Conservation (phyloP, 495 filamentous ascomycete genomes). For the Penicillium canariense region DNA sequence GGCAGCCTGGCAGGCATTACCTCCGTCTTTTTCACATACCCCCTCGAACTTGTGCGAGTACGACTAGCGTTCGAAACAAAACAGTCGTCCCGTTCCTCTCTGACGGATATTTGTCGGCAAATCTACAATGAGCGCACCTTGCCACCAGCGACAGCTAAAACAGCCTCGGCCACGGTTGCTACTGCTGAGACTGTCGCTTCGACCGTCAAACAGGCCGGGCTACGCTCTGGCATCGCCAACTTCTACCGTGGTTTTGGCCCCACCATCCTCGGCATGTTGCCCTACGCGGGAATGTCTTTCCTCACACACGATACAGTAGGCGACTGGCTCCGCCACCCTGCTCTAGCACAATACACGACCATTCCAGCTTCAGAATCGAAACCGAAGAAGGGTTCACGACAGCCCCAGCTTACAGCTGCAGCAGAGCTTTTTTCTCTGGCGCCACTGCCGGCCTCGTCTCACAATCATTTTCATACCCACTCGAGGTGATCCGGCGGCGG, state of each 20-base stretch:
- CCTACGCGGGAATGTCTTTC: conserved; percentile 97
- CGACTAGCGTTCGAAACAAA: conserved; percentile 93
- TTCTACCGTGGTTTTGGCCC: conserved; percentile 94
- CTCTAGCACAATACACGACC: conserved; percentile 66
- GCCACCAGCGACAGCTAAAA: conserved; percentile 27
- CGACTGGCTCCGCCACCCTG: conserved; percentile 70
- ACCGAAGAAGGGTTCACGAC: conserved; percentile 27
- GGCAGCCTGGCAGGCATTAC: conserved; percentile 83
- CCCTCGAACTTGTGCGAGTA: conserved; percentile 87
- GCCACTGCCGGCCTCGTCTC: conserved; percentile 83
- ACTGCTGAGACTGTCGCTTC: conserved; percentile 38
- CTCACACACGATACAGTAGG: conserved; percentile 86
- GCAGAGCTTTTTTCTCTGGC: conserved; percentile 82
- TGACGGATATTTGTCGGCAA: conserved; percentile 69
- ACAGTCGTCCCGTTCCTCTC: conserved; percentile 58
- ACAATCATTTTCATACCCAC: conserved; percentile 87
- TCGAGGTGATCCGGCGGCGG: conserved; percentile 85
- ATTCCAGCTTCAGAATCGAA: conserved; percentile 40
- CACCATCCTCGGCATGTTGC: conserved; percentile 89
- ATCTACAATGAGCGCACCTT: conserved; percentile 74
- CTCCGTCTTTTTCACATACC: conserved; percentile 93
- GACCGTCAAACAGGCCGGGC: conserved; percentile 44
- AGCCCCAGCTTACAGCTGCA: conserved; percentile 56
- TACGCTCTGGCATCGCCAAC: conserved; percentile 71
- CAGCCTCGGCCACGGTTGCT: conserved; percentile 27